Conservation (phyloP, 345 rosid species). For the Sonneratia caseolaris region DNA sequence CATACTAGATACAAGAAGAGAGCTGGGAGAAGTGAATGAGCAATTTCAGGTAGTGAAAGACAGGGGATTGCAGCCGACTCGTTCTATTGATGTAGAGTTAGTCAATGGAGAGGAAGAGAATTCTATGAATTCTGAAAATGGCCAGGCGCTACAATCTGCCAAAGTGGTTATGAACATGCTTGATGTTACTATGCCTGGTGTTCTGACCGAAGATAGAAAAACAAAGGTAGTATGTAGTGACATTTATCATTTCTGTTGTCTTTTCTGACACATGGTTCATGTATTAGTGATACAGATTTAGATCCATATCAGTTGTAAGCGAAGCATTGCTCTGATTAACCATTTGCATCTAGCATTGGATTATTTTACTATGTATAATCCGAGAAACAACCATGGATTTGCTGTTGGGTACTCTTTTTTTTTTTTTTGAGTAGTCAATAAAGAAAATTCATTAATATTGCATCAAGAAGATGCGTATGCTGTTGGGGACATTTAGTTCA, state of each 20-base stretch:
- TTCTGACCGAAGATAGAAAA: slow-evolving; percentile 55
- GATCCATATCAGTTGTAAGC: not conserved
- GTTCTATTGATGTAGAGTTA: slow-evolving; percentile 31
- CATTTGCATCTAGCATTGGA: not conserved
- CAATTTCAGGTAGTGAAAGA: slow-evolving; percentile 23
- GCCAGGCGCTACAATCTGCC: slow-evolving; percentile 61
- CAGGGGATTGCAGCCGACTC: slow-evolving; percentile 19
- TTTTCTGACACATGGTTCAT: not conserved
- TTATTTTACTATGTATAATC: not conserved
- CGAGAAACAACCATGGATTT: not conserved
- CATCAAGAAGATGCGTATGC: too few relatives aligned
- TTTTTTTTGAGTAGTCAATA: too few relatives aligned
- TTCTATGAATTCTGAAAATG: slow-evolving; percentile 41
- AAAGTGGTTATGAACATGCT: slow-evolving; percentile 76
- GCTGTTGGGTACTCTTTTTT: not conserved
- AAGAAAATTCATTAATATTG: too few relatives aligned
- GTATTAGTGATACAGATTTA: not conserved
- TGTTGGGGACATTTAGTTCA: not conserved
- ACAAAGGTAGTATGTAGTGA: slow-evolving; percentile 44
- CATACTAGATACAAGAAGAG: slow-evolving; percentile 20
- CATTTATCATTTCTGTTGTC: slow-evolving; percentile 5
- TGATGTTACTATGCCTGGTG: slow-evolving; percentile 68
- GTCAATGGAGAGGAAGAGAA: slow-evolving; percentile 29
- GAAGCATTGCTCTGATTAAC: not conserved
- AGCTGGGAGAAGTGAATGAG: slow-evolving; percentile 18